Evolutionary conservation across 1,139 yeast species (phyloP), one percentile per base, ranked within the genome.

Genomic region (Yamadazyma sp.): DNA sequence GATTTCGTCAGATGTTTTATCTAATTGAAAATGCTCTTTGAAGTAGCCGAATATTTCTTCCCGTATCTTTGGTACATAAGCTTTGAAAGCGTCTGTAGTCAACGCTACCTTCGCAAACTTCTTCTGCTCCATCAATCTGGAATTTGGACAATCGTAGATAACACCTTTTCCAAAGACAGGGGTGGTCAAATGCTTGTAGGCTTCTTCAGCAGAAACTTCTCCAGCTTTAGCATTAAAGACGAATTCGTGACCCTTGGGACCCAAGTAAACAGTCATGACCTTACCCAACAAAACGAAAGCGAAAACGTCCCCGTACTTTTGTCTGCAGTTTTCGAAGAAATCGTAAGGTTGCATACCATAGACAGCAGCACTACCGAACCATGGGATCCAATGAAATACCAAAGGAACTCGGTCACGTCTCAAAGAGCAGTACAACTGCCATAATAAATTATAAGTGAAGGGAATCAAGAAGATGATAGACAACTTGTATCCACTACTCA

Each of bases 91-190:
- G 36, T 88, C 97, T 48, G 79, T 78, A 31, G 96, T 85, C 52
- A 92, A 76, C 15, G 97, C 95, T 44, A 79, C 77, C 68, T 92
- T 92, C 49, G 94, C 95, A 58, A 92, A 92, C 72, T 89, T 92
- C 80, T 94, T 92, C 66, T 92, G 98, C 64, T 92, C 98, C 98
- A 92, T 94, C 55, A 92, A 77, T 52, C 89, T 81, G 56, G 81
- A 69, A 69, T 94, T 94, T 46, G 98, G 89, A 66, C 98, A 92
- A 66, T 92, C 98, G 61, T 92, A 92, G 43, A 92, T 85, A 40
- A 92, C 98, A 50, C 98, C 98, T 60, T 89, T 81, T 53, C 98
- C 98, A 55, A 92, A 92, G 20, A 89, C 97, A 14, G 98, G 98
- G 10, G 98, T 92, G 24, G 98, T 92, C 64, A 92, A 76, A 61